Evolutionary conservation across 306 rosid genomes (phyloP).

Genomic region (Sicyos edulis): DNA sequence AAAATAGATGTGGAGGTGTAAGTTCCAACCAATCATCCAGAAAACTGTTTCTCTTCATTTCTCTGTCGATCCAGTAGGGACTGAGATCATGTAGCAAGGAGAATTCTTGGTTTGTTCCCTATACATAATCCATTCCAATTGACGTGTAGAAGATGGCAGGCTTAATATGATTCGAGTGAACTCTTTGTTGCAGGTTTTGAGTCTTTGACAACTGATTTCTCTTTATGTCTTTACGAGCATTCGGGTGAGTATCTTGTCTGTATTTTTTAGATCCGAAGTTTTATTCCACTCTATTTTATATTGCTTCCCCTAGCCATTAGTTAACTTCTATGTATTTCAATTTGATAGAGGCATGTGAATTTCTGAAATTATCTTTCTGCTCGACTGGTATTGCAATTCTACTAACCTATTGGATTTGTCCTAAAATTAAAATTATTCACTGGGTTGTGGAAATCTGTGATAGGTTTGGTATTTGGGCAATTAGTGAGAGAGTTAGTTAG

Average conservation of each 20-base stretch:
- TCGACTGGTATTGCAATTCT: conserved; percentile 5
- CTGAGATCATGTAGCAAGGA: conserved; percentile 71
- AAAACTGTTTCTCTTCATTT: conserved; percentile 60
- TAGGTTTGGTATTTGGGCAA: no score
- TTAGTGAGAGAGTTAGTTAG: no score
- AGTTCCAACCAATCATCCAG: conserved; percentile 61
- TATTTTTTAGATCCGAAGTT: background rate
- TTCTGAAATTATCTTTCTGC: background rate
- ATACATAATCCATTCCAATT: conserved; percentile 4
- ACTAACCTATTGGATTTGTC: background rate
- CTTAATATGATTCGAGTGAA: conserved; percentile 9
- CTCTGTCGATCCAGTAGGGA: conserved; percentile 80
- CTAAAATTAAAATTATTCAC: background rate
- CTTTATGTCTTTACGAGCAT: background rate
- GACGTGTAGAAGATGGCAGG: conserved; percentile 9
- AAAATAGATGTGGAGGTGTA: conserved; percentile 61
- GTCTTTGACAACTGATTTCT: background rate
- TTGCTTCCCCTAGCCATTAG: background rate
- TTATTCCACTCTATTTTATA: background rate
- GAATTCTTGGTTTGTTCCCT: conserved; percentile 35
- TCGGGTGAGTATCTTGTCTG: background rate
- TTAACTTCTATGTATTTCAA: background rate
- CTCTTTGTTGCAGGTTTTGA: conserved; percentile 16
- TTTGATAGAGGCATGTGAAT: background rate
- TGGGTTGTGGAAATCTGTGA: background rate